A percentile compares a stretch with the other conserved stretches of the same genome.
Evolutionary conservation across 495 filamentous ascomycete species (phyloP).

Genomic region (Talaromyces ruber): DNA sequence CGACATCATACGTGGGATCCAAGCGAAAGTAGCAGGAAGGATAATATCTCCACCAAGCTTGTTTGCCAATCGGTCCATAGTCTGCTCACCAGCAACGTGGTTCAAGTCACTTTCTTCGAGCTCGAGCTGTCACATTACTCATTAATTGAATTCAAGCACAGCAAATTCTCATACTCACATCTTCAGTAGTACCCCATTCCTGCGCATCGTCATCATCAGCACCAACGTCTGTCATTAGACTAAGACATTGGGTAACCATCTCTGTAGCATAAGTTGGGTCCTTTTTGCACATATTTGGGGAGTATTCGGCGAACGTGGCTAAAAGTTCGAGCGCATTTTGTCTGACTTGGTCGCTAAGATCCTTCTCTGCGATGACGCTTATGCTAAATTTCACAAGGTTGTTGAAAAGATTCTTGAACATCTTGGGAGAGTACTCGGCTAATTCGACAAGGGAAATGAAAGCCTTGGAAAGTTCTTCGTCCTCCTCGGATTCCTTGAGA

Average conservation of each 20-base stretch:
- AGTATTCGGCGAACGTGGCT: constrained; percentile 96
- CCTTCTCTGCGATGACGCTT: constrained; percentile 90
- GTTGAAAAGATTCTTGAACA: constrained; percentile 91
- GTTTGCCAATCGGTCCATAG: constrained; percentile 96
- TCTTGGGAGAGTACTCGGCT: constrained; percentile 82
- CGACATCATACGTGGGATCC: constrained; percentile 96
- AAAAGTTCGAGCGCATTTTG: constrained; percentile 96
- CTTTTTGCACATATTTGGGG: constrained; percentile 87
- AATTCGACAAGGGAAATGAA: constrained; percentile 88
- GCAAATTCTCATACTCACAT: constrained; percentile 46
- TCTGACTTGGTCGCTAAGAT: constrained; percentile 76
- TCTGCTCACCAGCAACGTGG: constrained; percentile 97
- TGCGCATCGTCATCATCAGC: constrained; percentile 88
- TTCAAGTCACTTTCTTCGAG: constrained; percentile 94
- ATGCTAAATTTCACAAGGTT: constrained; percentile 88
- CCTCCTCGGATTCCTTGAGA: constrained; percentile 81
- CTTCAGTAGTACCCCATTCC: constrained; percentile 90
- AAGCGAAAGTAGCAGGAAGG: constrained; percentile 87
- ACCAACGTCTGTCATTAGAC: constrained; percentile 98
- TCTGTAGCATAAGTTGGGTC: constrained; percentile 81
- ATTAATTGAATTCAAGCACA: constrained; percentile 10
- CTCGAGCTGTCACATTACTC: constrained; percentile 52
- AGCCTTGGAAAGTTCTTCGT: constrained; percentile 80
- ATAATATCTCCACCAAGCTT: constrained; percentile 85
- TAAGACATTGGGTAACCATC: constrained; percentile 98